Base-by-base conservation (phyloP, 495 filamentous ascomycete species). In the Annulohypoxylon nitens region DNA sequence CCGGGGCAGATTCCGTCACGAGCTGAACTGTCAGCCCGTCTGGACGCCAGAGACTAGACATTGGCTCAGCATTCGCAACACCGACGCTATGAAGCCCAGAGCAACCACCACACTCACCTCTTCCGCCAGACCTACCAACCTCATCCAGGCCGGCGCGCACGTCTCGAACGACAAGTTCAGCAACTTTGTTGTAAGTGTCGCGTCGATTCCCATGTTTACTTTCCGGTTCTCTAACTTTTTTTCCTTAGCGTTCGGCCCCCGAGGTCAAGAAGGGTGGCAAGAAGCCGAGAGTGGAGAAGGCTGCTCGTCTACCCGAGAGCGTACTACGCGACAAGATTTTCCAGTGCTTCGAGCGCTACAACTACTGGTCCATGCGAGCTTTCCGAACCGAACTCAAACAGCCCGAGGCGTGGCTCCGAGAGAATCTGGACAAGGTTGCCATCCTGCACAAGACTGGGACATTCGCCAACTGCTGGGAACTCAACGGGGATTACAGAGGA, bases 331-430 rank as follows among this genome's bases (percentile, higher is more conserved):
- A 98, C 79, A 83, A 83, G 47, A 90, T 99, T 66, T 94, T 93
- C 83, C 79, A 84, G 14, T 92, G 89, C 76, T 99, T 98, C 88
- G 87, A 89, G 36, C 81, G 90, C 59, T 97, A 91, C 84, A 88
- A 88, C 61, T 98, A 94, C 81, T 98, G 95, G 95, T 87, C 92
- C 16, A 91, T 98, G 84, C 94, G 92, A 75, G 87, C 88, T 0
- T 87, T 99, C 71, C 92, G 92, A 68, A 83, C 86, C 20, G 80
- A 83, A 69, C 86, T 95, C 36, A 84, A 88, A 58, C 96, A 99
- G 83, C 96, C 96, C 0, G 96, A 99, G 78, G 90, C 91, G 4
- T 99, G 94, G 79, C 89, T 99, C 55, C 94, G 94, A 68, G 88
- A 97, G 79, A 91, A 89, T 1, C 79, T 99, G 67, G 91, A 94